Conservation (phyloP, 805 yeast genomes). For the Ogataea haglerorum region DNA sequence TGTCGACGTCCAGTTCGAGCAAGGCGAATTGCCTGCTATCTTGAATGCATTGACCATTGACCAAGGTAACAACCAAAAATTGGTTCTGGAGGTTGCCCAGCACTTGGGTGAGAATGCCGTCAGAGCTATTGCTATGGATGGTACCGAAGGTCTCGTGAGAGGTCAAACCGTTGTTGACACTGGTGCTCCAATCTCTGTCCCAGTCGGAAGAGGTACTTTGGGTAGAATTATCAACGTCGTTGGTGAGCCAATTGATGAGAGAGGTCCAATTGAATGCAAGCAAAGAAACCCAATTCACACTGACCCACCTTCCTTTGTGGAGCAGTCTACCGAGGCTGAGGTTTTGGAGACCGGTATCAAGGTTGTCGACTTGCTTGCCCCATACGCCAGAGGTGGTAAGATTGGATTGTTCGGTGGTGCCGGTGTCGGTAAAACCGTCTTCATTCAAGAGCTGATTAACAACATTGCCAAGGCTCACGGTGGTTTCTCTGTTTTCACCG, state of each 20-base stretch:
- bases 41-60: conserved; percentile 92
- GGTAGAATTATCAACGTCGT: conserved; percentile 97
- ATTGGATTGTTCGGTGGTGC: conserved; percentile 99
- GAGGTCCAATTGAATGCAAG: conserved; percentile 95
- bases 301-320: conserved; percentile 94
- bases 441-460: conserved; percentile 99
- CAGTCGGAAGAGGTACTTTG: conserved; percentile 98
- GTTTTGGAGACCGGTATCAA: conserved; percentile 99
- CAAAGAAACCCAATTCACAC: conserved; percentile 97
- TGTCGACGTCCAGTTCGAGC: conserved; percentile 98
- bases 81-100: conserved; percentile 98
- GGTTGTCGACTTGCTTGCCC: conserved; percentile 98
- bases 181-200: conserved; percentile 98
- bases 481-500: conserved; percentile 99
- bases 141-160: conserved; percentile 99
- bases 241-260: conserved; percentile 99
- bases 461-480: conserved; percentile 99
- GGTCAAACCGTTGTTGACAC: conserved; percentile 90
- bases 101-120: conserved; percentile 99
- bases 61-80: conserved; percentile 54
- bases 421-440: conserved; percentile 99
- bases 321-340: conserved; percentile 97
- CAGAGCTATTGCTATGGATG: conserved; percentile 99
- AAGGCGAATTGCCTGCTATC: conserved; percentile 95
- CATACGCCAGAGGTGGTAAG: conserved; percentile 99